A percentile compares a stretch with the other conserved stretches of the same genome.
These are phyloP conservation scores for Hypoxylon sp. DNA, from an alignment of 2,329 filamentous ascomycete species.

Conservation along the genomic window DNA sequence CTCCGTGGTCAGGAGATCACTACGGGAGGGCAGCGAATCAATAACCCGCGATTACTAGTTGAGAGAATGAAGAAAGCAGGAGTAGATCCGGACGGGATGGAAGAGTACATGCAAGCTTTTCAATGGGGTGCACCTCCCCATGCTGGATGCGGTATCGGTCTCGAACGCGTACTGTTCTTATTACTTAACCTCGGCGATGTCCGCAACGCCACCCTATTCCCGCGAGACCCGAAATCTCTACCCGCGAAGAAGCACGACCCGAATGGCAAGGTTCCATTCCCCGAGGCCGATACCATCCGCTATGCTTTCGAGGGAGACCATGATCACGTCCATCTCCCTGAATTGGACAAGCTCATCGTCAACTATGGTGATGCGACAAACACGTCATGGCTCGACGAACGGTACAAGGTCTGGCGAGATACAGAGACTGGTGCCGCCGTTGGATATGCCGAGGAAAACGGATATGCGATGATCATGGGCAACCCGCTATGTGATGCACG, in stretches of 20 bases:
- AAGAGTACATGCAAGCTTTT: conserved; percentile 89
- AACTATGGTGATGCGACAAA: conserved; percentile 96
- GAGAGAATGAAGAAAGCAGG: conserved; percentile 79
- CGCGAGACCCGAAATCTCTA: conserved; percentile 87
- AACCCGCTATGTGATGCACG: conserved; percentile 83
- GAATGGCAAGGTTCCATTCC: conserved; percentile 72
- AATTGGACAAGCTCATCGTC: conserved; percentile 86
- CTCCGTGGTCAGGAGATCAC: conserved; percentile 92
- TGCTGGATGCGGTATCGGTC: conserved; percentile 86
- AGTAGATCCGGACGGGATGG: conserved; percentile 82
- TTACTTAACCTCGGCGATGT: conserved; percentile 89
- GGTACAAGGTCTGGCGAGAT: conserved; percentile 89
- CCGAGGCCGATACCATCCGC: conserved; percentile 82
- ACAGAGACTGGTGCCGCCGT: conserved; percentile 80
- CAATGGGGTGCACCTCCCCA: conserved; percentile 89
- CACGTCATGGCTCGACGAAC: conserved; percentile 90
- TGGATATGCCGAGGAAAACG: conserved; percentile 77
- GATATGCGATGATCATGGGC: conserved; percentile 84
- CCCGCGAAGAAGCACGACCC: conserved; percentile 64
- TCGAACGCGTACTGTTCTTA: conserved; percentile 88
- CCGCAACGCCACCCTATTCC: conserved; percentile 85
- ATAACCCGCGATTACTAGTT: conserved; percentile 77
- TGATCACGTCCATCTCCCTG: conserved; percentile 68
- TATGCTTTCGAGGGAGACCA: conserved; percentile 58
- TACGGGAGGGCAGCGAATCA: conserved; percentile 91